A percentile compares a stretch with the other conserved stretches of the same genome.
Conservation (phyloP, 2,329 filamentous ascomycete genomes). For the Colletotrichum theobromicola region DNA sequence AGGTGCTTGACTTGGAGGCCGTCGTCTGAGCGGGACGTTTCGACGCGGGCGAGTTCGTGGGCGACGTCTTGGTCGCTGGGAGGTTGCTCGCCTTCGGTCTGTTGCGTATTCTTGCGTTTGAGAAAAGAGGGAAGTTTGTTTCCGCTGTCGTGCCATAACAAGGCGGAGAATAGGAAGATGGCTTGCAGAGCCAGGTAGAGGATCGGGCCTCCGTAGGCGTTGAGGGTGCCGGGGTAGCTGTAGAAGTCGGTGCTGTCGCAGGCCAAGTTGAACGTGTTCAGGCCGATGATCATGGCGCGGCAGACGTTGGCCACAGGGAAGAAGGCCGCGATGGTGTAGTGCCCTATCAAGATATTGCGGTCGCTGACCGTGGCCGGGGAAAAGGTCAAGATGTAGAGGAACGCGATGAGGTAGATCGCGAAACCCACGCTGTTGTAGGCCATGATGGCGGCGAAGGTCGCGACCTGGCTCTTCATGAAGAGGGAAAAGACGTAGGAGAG, state of each 20-base stretch:
- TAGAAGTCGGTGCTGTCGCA: conserved; percentile 71
- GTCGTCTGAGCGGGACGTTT: conserved; percentile 47
- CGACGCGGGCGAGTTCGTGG: conserved; percentile 68
- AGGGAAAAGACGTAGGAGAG: conserved; percentile 83
- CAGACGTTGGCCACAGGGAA: conserved; percentile 79
- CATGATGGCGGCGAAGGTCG: conserved; percentile 83
- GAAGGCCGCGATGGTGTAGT: conserved; percentile 76
- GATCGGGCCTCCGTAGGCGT: conserved; percentile 83
- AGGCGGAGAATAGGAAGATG: conserved; percentile 69
- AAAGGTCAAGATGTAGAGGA: conserved; percentile 63
- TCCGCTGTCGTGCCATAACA: conserved; percentile 84
- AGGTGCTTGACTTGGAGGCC: conserved; percentile 80
- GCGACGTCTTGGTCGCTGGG: conserved; percentile 64
- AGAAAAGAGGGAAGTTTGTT: conserved; percentile 36
- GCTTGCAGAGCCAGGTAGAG: conserved; percentile 81
- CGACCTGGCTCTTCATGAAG: conserved; percentile 78
- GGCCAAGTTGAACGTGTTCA: conserved; percentile 84
- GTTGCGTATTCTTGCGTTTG: conserved; percentile 34
- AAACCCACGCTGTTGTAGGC: conserved; percentile 77
- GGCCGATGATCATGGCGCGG: conserved; percentile 73
- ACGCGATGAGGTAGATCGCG: conserved; percentile 71
- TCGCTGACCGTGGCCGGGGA: conserved; percentile 60
- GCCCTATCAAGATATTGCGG: conserved; percentile 69
- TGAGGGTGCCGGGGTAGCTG: conserved; percentile 71
- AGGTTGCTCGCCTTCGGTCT: conserved; percentile 38